Base-by-base conservation (phyloP, 768 basidiomycete genomes). In the Phylloporus rhodoxanthus region DNA sequence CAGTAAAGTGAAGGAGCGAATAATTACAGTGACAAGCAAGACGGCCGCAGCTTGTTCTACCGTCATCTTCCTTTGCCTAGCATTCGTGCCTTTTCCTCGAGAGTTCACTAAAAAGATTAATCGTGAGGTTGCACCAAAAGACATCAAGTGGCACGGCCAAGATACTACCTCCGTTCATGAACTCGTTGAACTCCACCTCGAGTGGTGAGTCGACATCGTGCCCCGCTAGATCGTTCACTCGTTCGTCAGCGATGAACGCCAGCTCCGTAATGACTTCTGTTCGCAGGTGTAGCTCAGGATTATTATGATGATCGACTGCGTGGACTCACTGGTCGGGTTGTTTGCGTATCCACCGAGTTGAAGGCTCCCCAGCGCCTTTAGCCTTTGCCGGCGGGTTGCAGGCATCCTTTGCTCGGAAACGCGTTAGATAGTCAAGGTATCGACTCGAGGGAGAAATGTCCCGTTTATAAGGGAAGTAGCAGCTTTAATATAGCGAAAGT, bases 81-180 rank as follows among this genome's bases (percentile, higher is more conserved):
- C 43, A 32, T 44, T 48, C 13, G 63, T 61, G 21, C 47, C 50
- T 26, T 33, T 55, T 11, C 64, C 61, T 40, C 63, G 59, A 33
- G 54, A 52, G 19, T 64, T 64, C 10, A 66, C 63, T 64, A 36
- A 30, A 25, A 44, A 47, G 14, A 19, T 5, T 23, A 1, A 43
- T 2, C 15, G 11, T 38, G n/a, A n/a, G 17, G 23, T 19, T 7
- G 19, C 13, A 32, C 37, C 30, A 23, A 11, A 23, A 23, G 37
- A 39, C 20, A 21, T 11, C n/a, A 23, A 28, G 25, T 10, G 21
- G 30, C 15, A 29, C 9, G 15, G 19, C 20, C 17, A 23, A 34
- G 11, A 41, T 58, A 63, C 63, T 58, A 63, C 63, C 61, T 52
- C 63, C 61, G 5, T 55, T 46, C 61, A 64, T 56, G 47, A 64